Evolutionary conservation across 164 flowering plant species (phyloP), one percentile per base, ranked within the genome.

Genomic region (Chimonanthus salicifolius): DNA sequence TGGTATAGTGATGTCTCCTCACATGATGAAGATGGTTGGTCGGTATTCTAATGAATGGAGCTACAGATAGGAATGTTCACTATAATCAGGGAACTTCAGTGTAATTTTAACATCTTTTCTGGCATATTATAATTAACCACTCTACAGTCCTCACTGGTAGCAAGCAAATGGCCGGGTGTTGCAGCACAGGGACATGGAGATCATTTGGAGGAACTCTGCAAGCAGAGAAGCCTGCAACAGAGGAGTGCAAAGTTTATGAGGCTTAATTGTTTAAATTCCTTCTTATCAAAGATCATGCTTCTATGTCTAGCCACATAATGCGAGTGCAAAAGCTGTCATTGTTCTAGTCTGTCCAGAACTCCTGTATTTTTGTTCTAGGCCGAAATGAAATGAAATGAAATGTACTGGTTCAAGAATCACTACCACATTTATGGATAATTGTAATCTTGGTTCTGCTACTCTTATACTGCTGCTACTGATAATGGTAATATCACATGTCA

Each of bases 31-130:
- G 88, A 95, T 94, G n/a, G 95, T 94, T 2, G 98, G 97, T 47
- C 90, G 98, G 98, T 94, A 94, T 71, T 97, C 91, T 85, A 94
- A 94, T 68, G 98, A 94, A 74, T 94, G 98, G 98, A 97, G 98
- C 2, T 94, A 94, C 89, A 94, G 98, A 97, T 94, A 70, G 77
- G 80, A 50, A 1, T 33, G 1, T 33, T 33, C 33, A 33, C 33
- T 33, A 33, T 33, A 33, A 33, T 0, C 1, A 33, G 33, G 33
- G 33, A 33, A 33, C 33, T 33, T 33, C 33, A 33, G n/a, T n/a
- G n/a, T n/a, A 33, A 33, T 33, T 33, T 33, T 33, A 33, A 33
- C 33, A 33, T 33, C 33, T 33, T 33, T 13, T 13, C 1, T 51
- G 89, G 58, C 58, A 7, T 51, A 7, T 51, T 51, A 51, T 5